Evolutionary conservation across 139 green algal genomes (phyloP).

Genomic region (Gonium pectorale): DNA sequence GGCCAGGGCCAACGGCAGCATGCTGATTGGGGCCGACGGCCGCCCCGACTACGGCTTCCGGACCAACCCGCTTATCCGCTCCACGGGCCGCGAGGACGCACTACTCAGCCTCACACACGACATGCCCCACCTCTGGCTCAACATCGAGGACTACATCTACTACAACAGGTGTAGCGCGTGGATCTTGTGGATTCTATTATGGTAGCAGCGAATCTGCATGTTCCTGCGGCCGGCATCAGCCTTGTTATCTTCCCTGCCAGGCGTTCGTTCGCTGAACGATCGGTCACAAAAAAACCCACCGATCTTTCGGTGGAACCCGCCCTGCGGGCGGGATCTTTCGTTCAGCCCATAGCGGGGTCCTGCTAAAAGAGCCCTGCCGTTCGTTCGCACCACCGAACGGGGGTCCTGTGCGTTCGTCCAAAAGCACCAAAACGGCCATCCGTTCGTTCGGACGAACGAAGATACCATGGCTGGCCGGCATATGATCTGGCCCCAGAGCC

Average conservation of each 20-base stretch:
- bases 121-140: conserved; percentile 81
- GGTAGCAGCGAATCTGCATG: neutral
- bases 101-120: conserved; percentile 58
- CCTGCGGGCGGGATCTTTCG: no score
- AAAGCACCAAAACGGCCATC: no score
- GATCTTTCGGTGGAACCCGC: no score
- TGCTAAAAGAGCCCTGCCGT: no score
- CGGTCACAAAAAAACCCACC: no score
- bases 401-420: no score
- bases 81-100: conserved; percentile 54
- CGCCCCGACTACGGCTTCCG: conserved; percentile 67
- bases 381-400: no score
- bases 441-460: no score
- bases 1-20: neutral
- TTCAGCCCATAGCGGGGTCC: no score
- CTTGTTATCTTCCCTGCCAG: neutral
- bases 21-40: neutral
- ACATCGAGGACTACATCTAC: conserved; percentile 84
- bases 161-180: conserved; percentile 52
- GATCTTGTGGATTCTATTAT: neutral
- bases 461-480: no score
- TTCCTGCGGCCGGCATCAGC: neutral
- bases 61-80: conserved; percentile 63
- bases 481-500: no score
- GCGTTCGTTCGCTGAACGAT: no score